Base-by-base conservation (phyloP, 75 land plant species). In the Pseudotsuga menziesii region DNA sequence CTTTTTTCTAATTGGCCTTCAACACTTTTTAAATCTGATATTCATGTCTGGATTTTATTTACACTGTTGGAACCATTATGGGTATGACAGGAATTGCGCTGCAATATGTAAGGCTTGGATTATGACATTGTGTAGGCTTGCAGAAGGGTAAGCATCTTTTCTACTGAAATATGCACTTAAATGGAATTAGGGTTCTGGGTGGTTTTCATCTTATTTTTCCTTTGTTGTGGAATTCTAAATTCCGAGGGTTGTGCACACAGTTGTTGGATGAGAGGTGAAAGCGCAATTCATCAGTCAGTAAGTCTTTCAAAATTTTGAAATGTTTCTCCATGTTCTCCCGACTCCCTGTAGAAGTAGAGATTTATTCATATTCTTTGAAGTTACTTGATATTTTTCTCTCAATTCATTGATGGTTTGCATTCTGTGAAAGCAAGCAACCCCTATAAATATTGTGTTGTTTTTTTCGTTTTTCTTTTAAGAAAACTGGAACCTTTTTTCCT, bases 211-310 rank as follows among this genome's bases (percentile, higher is more conserved):
- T 25, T 13, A 48, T 54, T 12, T 57, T 36, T 56, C 19, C 22
- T 56, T 67, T 48, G 12, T 15, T 56, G 52, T 56, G 35, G 32
- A 74, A 56, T 48, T 74, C 66, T 56, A 52, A 74, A 26, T 13
- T 16, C 29, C 23, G 5, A 74, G 23, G 11, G 61, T 56, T 48
- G 75, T 57, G 32, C 7, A 39, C 77, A 71, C 96, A 95, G 98
- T 56, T 87, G 61, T 77, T 96, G 61, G 97, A 92, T 81, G 93
- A 94, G 82, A 89, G 91, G 73, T 91, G 86, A n/a, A 59, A 85
- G 94, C 52, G 82, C 88, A 94, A 82, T 87, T 94, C n/a, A 85
- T 96, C 32, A 84, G 89, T 77, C 85, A 82, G 99, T 96, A 90
- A 80, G 75, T 56, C 19, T 22, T 59, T 39, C 26, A 19, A 69